Base-by-base conservation (phyloP, 2,329 filamentous ascomycete species). In the Sarocladium strictum region DNA sequence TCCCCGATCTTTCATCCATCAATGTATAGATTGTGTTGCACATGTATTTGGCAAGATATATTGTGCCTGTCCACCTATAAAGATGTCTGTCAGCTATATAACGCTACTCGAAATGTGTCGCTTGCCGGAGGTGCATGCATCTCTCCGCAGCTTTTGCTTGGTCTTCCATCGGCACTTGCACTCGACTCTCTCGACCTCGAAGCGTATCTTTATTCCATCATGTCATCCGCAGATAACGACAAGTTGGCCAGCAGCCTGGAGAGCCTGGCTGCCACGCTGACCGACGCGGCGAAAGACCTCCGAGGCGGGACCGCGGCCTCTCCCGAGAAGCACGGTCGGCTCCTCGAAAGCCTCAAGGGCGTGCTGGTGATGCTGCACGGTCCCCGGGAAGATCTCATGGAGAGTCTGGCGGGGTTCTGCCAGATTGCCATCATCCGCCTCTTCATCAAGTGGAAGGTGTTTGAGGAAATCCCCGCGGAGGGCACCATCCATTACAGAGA, bases 381-480 rank as follows among this genome's bases (percentile, higher is more conserved):
- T 33, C 32, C 32, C 15, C 32, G 32, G 15, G 32, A 33, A 33
- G 32, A 33, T 33, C 32, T 33, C 32, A 33, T 33, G 32, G 32
- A 15, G 9, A 9, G 9, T 9, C 9, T 33, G 32, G 15, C 32
- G 32, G 17, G 17, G 9, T 41, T 19, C 17, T 14, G 37, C 37
- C 10, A 41, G 37, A 41, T 41, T 14, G 37, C 17, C 37, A 63
- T 61, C 2, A 45, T 64, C 6, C 60, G 61, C 1, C 55, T 69
- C 3, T 69, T 71, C 51, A 55, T 64, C 26, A 59, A 65, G 35
- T 69, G 69, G 66, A 59, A 62, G 9, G 63, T 58, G 0, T 70
- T 71, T 50, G 64, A 67, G 6, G 45, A 55, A 1, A 67, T 73
- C 19, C 67, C 68, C 0, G 15, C 50, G 2, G 59, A 61, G 0